Evolutionary conservation across 2,329 filamentous ascomycete species (phyloP).

Genomic region (Malbranchea zuffiana): DNA sequence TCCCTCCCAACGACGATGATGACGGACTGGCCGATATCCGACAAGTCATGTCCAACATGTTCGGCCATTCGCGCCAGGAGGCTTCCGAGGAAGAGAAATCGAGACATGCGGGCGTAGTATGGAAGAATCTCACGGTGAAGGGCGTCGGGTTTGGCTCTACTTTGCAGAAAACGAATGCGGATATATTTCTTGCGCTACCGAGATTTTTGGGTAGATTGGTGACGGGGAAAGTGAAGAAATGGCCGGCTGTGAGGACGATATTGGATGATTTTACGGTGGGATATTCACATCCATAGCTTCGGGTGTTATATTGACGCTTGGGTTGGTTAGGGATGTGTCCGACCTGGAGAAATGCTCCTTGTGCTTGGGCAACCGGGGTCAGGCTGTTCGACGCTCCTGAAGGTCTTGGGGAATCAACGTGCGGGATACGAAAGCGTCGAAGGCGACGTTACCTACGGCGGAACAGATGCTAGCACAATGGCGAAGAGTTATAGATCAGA

Average conservation of each 20-base stretch:
- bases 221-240: slow-evolving; percentile 23
- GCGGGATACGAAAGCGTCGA: slow-evolving; percentile 49
- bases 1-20: neutral
- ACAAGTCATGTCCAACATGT: slow-evolving; percentile 58
- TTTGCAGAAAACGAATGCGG: slow-evolving; percentile 46
- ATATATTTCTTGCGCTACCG: slow-evolving; percentile 43
- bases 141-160: slow-evolving; percentile 57
- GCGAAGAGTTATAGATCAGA: slow-evolving; percentile 39
- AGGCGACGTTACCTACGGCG: slow-evolving; percentile 47
- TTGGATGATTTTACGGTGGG: slow-evolving; percentile 49
- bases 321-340: slow-evolving; percentile 28
- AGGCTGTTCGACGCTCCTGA: slow-evolving; percentile 70
- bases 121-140: slow-evolving; percentile 59
- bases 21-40: slow-evolving; percentile 45
- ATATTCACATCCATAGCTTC: neutral
- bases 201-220: slow-evolving; percentile 39
- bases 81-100: slow-evolving; percentile 61
- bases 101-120: slow-evolving; percentile 57
- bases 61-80: slow-evolving; percentile 52
- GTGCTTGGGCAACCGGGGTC: slow-evolving; percentile 32
- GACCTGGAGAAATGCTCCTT: slow-evolving; percentile 28
- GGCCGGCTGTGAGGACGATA: slow-evolving; percentile 52
- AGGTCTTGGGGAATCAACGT: slow-evolving; percentile 62
- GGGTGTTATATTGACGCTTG: neutral
- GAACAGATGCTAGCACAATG: slow-evolving; percentile 43